Evolutionary conservation across 805 yeast species (phyloP), one percentile per base, ranked within the genome.

Genomic region (Suhomyces xylopsoci): DNA sequence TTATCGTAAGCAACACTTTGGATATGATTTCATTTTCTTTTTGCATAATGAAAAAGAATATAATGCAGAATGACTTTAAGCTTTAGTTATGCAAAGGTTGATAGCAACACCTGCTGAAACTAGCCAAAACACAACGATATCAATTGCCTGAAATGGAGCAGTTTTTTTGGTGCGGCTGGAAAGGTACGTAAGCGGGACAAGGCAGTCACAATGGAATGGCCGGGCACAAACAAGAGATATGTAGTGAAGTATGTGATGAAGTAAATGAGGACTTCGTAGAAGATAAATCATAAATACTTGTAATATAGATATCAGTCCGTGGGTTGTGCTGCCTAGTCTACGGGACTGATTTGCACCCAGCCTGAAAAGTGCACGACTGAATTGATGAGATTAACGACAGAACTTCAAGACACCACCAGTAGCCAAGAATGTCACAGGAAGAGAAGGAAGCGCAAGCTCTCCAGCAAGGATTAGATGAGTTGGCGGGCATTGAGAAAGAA

Each of bases 401-500:
- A 28, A 38, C 42, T n/a, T n/a, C 17, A 7, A 32, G 36, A 32
- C 36, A 32, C 36, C 22, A n/a, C 22, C 9, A 19, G 24, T 12
- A 44, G 24, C 15, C 25, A 17, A 55, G 22, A 43, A 55, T 28
- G 55, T 51, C 25, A 42, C 52, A 38, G 17, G 43, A 36, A 20
- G 20, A 20, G 19, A 22, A 15, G 26, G 48, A 48, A 44, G 32
- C 36, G 5, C 38, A 47, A 10, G 43, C 43, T 8, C 51, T 76
- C 73, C 60, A 70, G 54, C 51, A 58, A 38, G 60, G 63, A 41
- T 64, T 75, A 50, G 63, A 69, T n/a, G 75, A 73, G 20, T 67
- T 87, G 38, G 85, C 88, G 1, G 72, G 73, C 12, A 77, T 83
- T 58, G 89, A 84, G 62, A 77, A 77, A 48, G 81, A 81, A 47